A percentile compares a stretch with the other conserved stretches of the same genome.
Evolutionary conservation across 352 stramenopile genomes (phyloP).

Genomic region (Phytophthora litchii): DNA sequence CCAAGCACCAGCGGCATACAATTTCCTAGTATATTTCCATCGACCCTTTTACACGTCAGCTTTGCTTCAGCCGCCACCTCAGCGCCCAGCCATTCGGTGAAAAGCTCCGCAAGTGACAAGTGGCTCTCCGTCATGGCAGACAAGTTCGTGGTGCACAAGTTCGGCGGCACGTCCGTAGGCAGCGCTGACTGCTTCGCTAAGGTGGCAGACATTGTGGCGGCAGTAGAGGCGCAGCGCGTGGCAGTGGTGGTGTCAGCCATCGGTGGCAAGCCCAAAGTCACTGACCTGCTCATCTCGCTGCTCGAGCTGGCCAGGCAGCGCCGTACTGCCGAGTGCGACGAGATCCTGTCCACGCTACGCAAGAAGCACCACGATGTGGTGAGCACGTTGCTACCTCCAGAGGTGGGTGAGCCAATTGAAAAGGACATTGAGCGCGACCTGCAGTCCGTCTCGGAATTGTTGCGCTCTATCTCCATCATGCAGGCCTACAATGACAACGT

Average conservation of each 20-base stretch:
- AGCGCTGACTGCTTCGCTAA: constrained; percentile 92
- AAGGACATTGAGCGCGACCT: constrained; percentile 68
- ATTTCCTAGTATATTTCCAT: constrained; percentile 6
- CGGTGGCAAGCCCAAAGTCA: constrained; percentile 96
- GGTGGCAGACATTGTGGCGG: constrained; percentile 73
- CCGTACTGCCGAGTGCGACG: constrained; percentile 70
- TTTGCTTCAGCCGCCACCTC: neutral
- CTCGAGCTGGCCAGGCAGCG: constrained; percentile 89
- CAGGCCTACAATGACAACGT: constrained; percentile 86
- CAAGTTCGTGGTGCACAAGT: constrained; percentile 97
- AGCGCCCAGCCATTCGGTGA: constrained; percentile 30
- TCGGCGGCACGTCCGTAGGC: constrained; percentile 95
- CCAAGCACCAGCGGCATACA: constrained; percentile 7
- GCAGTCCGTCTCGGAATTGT: constrained; percentile 73
- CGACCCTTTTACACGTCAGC: constrained; percentile 4
- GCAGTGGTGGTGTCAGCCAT: constrained; percentile 95
- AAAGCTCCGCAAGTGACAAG: constrained; percentile 16
- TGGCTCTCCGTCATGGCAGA: constrained; percentile 34
- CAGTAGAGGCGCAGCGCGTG: constrained; percentile 51
- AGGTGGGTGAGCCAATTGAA: constrained; percentile 61
- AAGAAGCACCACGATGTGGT: constrained; percentile 86
- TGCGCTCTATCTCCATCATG: constrained; percentile 90
- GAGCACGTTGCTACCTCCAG: constrained; percentile 51
- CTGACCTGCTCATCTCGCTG: constrained; percentile 93
- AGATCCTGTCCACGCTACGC: constrained; percentile 72